Base-by-base conservation (phyloP, 116 monocot genomes). In the Iris pallida region DNA sequence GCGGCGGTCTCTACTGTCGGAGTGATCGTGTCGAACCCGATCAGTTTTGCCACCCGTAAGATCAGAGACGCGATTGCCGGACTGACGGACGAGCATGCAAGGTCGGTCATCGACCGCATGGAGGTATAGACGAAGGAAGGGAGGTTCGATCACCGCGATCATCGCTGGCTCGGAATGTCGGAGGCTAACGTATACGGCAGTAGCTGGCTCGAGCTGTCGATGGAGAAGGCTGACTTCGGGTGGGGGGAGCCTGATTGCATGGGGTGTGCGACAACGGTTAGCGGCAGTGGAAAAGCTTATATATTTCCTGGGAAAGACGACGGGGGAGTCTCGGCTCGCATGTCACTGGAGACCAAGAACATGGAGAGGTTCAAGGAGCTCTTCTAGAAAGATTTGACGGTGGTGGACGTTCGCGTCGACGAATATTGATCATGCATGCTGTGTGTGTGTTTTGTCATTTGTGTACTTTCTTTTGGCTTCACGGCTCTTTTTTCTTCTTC, bases 201-300 rank as follows among this genome's bases (percentile, higher is more conserved):
- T 0, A 85, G 74, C 60, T 84, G 80, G 81, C 53, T 67, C 41
- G 61, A 76, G 6, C 47, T 88, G 40, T 76, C 85, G 7, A 63
- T 88, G 0, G 71, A 82, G 61, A 79, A 77, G 12, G 70, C 71
- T 0, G 88, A 88, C 62, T 88, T 88, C 44, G 85, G 88, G 41
- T 85, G 88, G 85, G 84, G 88, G 8, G 60, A 42, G 19, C 88
- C 88, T 0, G 44, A 45, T 45, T 52, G 65, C 65, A 68, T 85
- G 67, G 70, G 77, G 16, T 68, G 71, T 20, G 89, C 85, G 0
- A 45, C 42, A 5, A 8, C 69, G 49, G 65, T 48, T 7, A 56
- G 43, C n/a, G 41, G 45, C 8, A 78, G 80, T 0, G 83, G 83
- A 1, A 9, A 71, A 47, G 43, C 74, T 11, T 80, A 78, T 19